phyloP scores from a whole-genome alignment of 2,329 filamentous ascomycete genomes.

The Colletotrichum magnum region DNA sequence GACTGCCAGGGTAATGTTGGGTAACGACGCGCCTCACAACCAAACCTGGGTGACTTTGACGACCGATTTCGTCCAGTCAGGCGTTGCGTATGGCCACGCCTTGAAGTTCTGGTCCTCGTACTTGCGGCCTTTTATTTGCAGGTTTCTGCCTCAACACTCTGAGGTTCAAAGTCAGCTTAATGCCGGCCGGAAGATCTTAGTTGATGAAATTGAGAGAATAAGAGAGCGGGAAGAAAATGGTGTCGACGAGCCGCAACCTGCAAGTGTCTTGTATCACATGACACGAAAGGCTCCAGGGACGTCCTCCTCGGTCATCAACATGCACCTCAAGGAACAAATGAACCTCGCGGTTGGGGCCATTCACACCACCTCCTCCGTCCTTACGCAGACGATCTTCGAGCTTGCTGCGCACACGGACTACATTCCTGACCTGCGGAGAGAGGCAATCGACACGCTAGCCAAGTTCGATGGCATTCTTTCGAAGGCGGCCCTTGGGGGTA shows the following conservation, averaged over 20 bases:
- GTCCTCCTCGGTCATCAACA: conserved; percentile 2
- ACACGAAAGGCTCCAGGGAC: background rate
- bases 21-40: conserved; percentile 2
- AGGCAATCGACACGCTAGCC: background rate
- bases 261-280: conserved; percentile 13
- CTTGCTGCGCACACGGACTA: background rate
- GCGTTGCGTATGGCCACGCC: background rate
- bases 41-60: conserved; percentile 6
- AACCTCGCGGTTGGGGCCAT: conserved; percentile 9
- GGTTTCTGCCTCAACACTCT: background rate
- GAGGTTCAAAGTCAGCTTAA: background rate
- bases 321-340: conserved; percentile 8
- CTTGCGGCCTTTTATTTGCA: conserved; percentile 6
- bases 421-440: background rate
- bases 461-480: conserved; percentile 4
- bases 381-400: conserved; percentile 2
- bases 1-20: conserved; percentile 1
- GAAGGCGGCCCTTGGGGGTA: background rate
- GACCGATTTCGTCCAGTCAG: conserved; percentile 9
- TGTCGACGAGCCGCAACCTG: background rate
- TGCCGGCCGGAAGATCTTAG: background rate
- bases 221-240: background rate
- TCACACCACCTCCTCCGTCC: conserved; percentile 1
- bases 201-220: background rate
- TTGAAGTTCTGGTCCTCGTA: conserved; percentile 7